Percentiles rank a stretch among this genome's conserved stretches.
Evolutionary conservation across 2,329 filamentous ascomycete species (phyloP).

Genomic region (Nothophaeocryptopus gaeumannii): DNA sequence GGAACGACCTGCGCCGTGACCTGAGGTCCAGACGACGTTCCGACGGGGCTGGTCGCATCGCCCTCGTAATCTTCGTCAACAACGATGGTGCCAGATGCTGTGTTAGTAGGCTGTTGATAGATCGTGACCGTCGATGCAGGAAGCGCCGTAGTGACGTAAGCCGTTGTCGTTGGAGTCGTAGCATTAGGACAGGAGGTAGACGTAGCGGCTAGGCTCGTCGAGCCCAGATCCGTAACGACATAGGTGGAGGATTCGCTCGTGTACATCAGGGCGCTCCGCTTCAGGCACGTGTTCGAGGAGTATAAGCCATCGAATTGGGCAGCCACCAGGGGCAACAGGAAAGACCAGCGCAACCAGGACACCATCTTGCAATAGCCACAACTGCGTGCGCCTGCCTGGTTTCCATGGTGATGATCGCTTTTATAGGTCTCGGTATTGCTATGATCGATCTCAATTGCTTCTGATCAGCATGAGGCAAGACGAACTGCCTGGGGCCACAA

Average conservation of each 20-base stretch:
- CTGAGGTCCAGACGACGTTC: background rate
- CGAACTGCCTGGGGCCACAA: no score
- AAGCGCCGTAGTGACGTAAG: background rate
- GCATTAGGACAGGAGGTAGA: slow-evolving; percentile 5
- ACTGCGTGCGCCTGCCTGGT: no score
- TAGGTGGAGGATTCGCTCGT: slow-evolving; percentile 2
- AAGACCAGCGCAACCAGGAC: no score
- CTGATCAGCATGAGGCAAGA: no score
- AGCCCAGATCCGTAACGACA: slow-evolving; percentile 5
- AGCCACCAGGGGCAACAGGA: no score
- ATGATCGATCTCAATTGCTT: no score
- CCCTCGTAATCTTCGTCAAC: slow-evolving; percentile 3
- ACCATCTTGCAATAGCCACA: no score
- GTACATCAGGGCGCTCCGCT: slow-evolving; percentile 1
- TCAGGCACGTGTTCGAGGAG: background rate
- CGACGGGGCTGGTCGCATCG: background rate
- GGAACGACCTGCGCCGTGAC: slow-evolving; percentile 4
- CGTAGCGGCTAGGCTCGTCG: background rate
- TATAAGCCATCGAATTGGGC: no score
- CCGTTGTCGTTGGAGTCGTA: background rate
- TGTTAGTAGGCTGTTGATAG: background rate
- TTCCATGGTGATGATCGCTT: no score
- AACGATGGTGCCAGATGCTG: background rate
- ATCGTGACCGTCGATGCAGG: slow-evolving; percentile 5
- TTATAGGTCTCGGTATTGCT: no score